A percentile compares a stretch with the other conserved stretches of the same genome.
These are phyloP conservation scores for Ascochyta lentis DNA, from an alignment of 2,329 filamentous ascomycete species.

Conservation along the genomic window DNA sequence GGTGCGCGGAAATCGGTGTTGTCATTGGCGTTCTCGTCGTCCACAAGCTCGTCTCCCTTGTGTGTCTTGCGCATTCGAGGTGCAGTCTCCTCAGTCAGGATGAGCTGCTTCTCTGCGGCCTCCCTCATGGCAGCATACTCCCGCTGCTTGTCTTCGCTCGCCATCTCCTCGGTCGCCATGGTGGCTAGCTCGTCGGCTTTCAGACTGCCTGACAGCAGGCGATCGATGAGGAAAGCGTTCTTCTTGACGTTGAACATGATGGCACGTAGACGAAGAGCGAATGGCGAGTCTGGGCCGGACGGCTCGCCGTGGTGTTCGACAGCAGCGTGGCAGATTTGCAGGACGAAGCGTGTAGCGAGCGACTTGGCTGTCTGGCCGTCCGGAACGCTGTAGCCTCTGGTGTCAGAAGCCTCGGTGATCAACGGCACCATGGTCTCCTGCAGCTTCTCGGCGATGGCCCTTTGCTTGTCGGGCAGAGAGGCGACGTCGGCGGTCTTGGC, in stretches of 20 bases:
- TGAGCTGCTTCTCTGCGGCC: conserved; percentile 80
- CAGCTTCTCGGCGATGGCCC: conserved; percentile 72
- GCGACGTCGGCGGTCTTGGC: conserved; percentile 28
- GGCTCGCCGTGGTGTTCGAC: conserved; percentile 63
- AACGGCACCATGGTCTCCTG: conserved; percentile 72
- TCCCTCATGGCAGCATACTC: conserved; percentile 80
- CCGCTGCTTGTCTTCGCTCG: conserved; percentile 84
- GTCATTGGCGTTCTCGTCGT: conserved; percentile 64
- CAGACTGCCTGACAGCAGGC: conserved; percentile 75
- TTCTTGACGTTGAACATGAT: conserved; percentile 88
- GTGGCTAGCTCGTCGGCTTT: conserved; percentile 78
- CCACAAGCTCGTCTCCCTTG: conserved; percentile 91
- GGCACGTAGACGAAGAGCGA: conserved; percentile 72
- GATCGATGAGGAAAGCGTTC: conserved; percentile 78
- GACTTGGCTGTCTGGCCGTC: conserved; percentile 68
- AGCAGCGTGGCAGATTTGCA: conserved; percentile 79
- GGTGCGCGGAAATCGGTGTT: conserved; percentile 40
- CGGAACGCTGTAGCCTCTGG: conserved; percentile 67
- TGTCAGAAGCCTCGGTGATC: conserved; percentile 71
- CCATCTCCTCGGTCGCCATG: conserved; percentile 91
- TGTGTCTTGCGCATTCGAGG: conserved; percentile 87
- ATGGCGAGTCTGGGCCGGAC: conserved; percentile 52
- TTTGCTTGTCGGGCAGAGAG: conserved; percentile 68
- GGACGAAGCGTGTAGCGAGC: conserved; percentile 72
- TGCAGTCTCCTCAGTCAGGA: conserved; percentile 73